A percentile compares a stretch with the other conserved stretches of the same genome.
Conservation (phyloP, 139 green algal species). For the Chlamydomonas applanata region DNA sequence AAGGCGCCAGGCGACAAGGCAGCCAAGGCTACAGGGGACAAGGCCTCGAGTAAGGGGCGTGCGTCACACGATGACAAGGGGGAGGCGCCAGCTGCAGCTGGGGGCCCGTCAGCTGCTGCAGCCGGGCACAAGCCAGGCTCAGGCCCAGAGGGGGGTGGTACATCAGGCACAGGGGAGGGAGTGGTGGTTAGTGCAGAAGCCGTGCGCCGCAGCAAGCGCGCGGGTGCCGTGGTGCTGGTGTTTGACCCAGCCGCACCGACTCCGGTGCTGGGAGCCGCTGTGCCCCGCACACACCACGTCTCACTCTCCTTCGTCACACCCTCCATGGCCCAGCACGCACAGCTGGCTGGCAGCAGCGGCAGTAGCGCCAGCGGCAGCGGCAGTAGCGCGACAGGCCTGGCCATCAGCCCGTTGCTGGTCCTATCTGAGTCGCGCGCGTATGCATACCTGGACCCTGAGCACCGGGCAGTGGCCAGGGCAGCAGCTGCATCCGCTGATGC, state of each 20-base stretch:
- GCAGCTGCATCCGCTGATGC: slow-evolving; percentile 1
- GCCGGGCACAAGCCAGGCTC: not conserved
- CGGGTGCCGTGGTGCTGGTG: slow-evolving; percentile 37
- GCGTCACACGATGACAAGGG: not conserved
- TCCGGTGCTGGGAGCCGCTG: slow-evolving; percentile 16
- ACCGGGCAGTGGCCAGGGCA: not conserved
- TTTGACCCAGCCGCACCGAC: slow-evolving; percentile 28
- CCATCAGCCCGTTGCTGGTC: slow-evolving; percentile 52
- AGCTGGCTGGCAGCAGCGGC: not conserved
- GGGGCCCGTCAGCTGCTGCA: not conserved
- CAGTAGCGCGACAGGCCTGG: not conserved
- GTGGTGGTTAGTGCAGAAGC: slow-evolving; percentile 9
- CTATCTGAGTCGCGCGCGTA: slow-evolving; percentile 45
- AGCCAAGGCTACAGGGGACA: no score
- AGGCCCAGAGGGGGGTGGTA: not conserved
- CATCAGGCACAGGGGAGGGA: not conserved
- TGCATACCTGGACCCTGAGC: not conserved
- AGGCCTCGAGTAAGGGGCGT: not conserved
- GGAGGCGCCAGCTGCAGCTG: not conserved
- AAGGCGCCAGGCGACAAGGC: not conserved
- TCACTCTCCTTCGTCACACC: slow-evolving; percentile 22
- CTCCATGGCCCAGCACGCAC: slow-evolving; percentile 10
- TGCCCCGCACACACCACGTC: slow-evolving; percentile 12
- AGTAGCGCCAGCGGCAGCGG: not conserved
- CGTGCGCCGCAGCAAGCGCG: not conserved